Evolutionary conservation across 2,329 filamentous ascomycete genomes (phyloP).

Genomic region (Plectosphaerella cucumerina): DNA sequence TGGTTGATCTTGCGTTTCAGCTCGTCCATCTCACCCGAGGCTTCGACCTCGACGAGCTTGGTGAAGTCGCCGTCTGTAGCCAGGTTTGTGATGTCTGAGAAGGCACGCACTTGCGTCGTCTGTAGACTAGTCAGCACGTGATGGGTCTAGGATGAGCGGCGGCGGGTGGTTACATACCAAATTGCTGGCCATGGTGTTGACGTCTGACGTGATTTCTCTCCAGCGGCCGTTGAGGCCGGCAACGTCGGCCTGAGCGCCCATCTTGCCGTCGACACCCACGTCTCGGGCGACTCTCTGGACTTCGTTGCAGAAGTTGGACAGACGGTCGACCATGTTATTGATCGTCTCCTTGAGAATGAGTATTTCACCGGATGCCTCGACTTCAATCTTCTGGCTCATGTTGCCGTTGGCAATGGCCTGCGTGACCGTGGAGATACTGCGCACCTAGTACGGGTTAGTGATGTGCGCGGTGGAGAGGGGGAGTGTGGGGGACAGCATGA

Average conservation of each 20-base stretch:
- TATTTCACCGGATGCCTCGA: conserved; percentile 93
- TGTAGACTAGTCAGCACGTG: conserved; percentile 42
- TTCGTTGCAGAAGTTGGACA: conserved; percentile 94
- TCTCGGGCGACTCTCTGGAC: conserved; percentile 94
- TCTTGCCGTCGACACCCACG: conserved; percentile 95
- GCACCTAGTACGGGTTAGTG: conserved; percentile 51
- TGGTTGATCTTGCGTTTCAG: conserved; percentile 99
- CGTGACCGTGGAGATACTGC: conserved; percentile 89
- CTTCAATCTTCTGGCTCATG: conserved; percentile 93
- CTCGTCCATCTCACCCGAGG: conserved; percentile 98
- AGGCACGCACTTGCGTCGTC: conserved; percentile 95
- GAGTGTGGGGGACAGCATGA: neutral
- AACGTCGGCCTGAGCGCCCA: conserved; percentile 95
- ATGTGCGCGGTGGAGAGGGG: neutral
- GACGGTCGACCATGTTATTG: conserved; percentile 95
- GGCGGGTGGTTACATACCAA: conserved; percentile 36
- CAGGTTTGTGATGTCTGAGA: conserved; percentile 97
- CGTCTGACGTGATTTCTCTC: conserved; percentile 97
- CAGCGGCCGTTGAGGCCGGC: conserved; percentile 89
- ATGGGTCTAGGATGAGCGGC: no score
- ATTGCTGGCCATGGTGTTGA: conserved; percentile 84
- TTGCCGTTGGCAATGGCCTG: conserved; percentile 94
- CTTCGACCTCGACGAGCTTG: conserved; percentile 93
- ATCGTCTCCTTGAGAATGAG: conserved; percentile 92
- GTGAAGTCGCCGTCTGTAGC: conserved; percentile 97